phyloP scores from a whole-genome alignment of 2,329 filamentous ascomycete species.

The Curvularia spicifera region DNA sequence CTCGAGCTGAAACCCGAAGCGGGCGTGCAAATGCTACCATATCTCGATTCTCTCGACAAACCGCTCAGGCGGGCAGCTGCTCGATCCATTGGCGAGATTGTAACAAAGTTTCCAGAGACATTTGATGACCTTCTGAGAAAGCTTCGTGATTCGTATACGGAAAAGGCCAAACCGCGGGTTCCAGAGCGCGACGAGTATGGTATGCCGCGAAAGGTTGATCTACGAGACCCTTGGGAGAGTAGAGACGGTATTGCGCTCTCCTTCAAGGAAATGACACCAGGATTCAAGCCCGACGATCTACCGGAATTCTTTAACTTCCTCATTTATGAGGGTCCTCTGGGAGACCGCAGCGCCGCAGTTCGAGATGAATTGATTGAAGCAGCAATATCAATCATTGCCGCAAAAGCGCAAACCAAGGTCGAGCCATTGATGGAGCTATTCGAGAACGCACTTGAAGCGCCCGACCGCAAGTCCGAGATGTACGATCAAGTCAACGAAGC shows the following conservation, averaged over 20 bases:
- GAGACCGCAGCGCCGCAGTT: slow-evolving; percentile 78
- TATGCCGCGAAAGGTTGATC: slow-evolving; percentile 88
- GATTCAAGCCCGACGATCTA: slow-evolving; percentile 72
- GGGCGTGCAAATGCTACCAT: slow-evolving; percentile 73
- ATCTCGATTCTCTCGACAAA: slow-evolving; percentile 78
- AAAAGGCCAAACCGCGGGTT: slow-evolving; percentile 80
- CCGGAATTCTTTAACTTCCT: slow-evolving; percentile 83
- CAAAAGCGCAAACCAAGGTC: slow-evolving; percentile 80
- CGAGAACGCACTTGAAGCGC: slow-evolving; percentile 83
- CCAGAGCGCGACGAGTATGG: slow-evolving; percentile 91
- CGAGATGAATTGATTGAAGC: slow-evolving; percentile 91
- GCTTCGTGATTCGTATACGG: slow-evolving; percentile 74
- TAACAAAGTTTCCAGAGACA: slow-evolving; percentile 65
- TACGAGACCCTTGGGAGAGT: slow-evolving; percentile 88
- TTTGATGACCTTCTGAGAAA: slow-evolving; percentile 68
- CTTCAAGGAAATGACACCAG: slow-evolving; percentile 78
- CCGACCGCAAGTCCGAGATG: slow-evolving; percentile 79
- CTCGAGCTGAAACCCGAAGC: slow-evolving; percentile 72
- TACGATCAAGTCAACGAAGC: slow-evolving; percentile 94
- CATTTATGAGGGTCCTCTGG: slow-evolving; percentile 84
- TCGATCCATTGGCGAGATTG: slow-evolving; percentile 77
- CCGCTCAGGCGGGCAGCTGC: slow-evolving; percentile 86
- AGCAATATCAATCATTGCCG: slow-evolving; percentile 78
- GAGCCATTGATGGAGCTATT: slow-evolving; percentile 93
- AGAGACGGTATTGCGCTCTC: slow-evolving; percentile 87